phyloP scores from a whole-genome alignment of 306 rosid species.

The Sophora flavescens region DNA sequence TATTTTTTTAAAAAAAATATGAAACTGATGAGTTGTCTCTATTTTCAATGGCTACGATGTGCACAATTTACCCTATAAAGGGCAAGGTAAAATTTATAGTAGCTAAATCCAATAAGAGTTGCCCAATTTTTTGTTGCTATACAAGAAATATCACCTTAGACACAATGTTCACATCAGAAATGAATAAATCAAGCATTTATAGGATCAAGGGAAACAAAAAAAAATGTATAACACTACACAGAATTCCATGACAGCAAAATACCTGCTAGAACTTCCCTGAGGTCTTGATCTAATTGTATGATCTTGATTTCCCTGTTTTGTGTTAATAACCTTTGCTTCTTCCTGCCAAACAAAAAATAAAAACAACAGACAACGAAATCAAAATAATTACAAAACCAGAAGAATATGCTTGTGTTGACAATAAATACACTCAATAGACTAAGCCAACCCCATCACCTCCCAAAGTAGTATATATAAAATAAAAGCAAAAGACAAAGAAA shows the following conservation, averaged over 20 bases:
- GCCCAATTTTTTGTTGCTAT: slow-evolving; percentile 6
- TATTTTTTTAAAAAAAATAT: too few relatives aligned
- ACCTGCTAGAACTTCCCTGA: slow-evolving; percentile 69
- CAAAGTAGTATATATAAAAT: neutral
- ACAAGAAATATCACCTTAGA: slow-evolving; percentile 39
- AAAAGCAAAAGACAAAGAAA: slow-evolving; percentile 19
- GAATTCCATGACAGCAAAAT: slow-evolving; percentile 36
- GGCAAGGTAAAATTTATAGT: too few relatives aligned
- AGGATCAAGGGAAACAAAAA: slow-evolving; percentile 4
- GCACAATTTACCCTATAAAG: too few relatives aligned
- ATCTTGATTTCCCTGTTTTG: slow-evolving; percentile 54
- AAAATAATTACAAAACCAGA: slow-evolving; percentile 39
- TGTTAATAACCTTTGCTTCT: slow-evolving; percentile 71
- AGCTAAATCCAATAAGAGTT: too few relatives aligned
- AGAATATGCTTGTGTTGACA: slow-evolving; percentile 32
- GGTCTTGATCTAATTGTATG: slow-evolving; percentile 48
- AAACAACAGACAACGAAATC: slow-evolving; percentile 1
- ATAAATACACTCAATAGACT: neutral
- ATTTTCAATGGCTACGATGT: too few relatives aligned
- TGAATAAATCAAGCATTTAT: neutral
- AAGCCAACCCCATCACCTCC: slow-evolving; percentile 5
- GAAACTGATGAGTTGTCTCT: too few relatives aligned
- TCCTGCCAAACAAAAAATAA: slow-evolving; percentile 57
- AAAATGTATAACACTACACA: neutral
- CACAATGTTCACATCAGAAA: slow-evolving; percentile 29